Conservation (phyloP, 2,329 filamentous ascomycete genomes). For the Cordyceps cicadae region DNA sequence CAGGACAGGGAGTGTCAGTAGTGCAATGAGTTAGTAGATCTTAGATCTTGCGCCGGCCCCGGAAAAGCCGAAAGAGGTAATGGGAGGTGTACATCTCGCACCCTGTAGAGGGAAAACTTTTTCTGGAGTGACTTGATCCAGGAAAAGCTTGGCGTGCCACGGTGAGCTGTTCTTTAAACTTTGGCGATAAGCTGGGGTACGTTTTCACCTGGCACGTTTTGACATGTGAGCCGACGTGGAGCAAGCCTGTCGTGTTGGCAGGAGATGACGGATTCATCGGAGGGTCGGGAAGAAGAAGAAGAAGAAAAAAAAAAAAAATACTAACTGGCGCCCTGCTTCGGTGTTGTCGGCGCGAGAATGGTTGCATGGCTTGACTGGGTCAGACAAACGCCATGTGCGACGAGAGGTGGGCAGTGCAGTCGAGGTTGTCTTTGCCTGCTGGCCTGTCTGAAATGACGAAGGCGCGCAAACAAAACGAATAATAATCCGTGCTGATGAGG, state of each 20-base stretch:
- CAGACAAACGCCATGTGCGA: neutral
- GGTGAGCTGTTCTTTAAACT: neutral
- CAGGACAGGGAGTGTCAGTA: constrained; percentile 17
- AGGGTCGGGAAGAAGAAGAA: too few species aligned
- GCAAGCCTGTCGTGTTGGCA: too few species aligned
- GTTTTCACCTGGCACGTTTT: neutral
- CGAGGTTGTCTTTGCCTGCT: neutral
- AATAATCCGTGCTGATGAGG: neutral
- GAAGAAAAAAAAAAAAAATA: too few species aligned
- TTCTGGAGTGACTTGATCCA: neutral
- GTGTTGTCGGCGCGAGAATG: neutral
- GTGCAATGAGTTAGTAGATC: constrained; percentile 24
- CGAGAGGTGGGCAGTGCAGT: neutral
- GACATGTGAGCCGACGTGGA: neutral
- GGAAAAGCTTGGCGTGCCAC: neutral
- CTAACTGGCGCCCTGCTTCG: neutral
- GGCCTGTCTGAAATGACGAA: neutral
- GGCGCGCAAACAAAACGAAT: neutral
- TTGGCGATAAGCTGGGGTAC: neutral
- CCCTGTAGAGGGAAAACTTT: neutral
- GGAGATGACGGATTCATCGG: neutral
- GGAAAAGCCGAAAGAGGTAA: constrained; percentile 24
- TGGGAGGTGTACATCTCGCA: constrained; percentile 5
- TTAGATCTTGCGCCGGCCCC: constrained; percentile 22
- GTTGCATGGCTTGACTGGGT: neutral